Percentiles rank a stretch among this genome's conserved stretches.
These are phyloP conservation scores for Urtica urens DNA, from an alignment of 306 rosid genomes.

Conservation along the genomic window DNA sequence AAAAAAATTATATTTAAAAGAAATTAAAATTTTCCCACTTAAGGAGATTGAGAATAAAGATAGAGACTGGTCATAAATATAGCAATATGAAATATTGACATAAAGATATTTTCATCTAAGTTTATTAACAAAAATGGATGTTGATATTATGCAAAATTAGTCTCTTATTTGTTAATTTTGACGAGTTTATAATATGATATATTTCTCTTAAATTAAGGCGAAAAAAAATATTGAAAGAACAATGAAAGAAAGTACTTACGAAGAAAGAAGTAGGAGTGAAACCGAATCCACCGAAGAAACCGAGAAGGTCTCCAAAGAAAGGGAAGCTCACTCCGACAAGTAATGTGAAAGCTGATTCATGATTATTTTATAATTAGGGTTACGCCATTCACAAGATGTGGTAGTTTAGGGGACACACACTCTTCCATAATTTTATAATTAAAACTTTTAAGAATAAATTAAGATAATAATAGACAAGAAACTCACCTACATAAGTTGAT, in stretches of 20 bases:
- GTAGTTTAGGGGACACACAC: background rate
- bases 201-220: too few relatives aligned
- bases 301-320: slow-evolving; percentile 93
- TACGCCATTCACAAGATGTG: background rate
- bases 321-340: slow-evolving; percentile 72
- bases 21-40: background rate
- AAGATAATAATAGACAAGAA: background rate
- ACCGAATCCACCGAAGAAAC: slow-evolving; percentile 93
- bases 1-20: background rate
- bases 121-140: too few relatives aligned
- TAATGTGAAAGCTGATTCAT: slow-evolving; percentile 75
- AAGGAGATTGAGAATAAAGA: background rate
- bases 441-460: background rate
- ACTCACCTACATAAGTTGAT: slow-evolving; percentile 63
- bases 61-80: background rate
- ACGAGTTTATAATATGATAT: too few relatives aligned
- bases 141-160: too few relatives aligned
- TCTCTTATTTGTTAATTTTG: too few relatives aligned
- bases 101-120: too few relatives aligned
- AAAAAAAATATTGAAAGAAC: too few relatives aligned
- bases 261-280: slow-evolving; percentile 83
- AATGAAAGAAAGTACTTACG: slow-evolving; percentile 24
- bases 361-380: background rate
- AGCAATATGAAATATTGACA: background rate
- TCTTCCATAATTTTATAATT: background rate